phyloP scores from a whole-genome alignment of 441 rosid species.

The Rhodomyrtus psidioides region DNA sequence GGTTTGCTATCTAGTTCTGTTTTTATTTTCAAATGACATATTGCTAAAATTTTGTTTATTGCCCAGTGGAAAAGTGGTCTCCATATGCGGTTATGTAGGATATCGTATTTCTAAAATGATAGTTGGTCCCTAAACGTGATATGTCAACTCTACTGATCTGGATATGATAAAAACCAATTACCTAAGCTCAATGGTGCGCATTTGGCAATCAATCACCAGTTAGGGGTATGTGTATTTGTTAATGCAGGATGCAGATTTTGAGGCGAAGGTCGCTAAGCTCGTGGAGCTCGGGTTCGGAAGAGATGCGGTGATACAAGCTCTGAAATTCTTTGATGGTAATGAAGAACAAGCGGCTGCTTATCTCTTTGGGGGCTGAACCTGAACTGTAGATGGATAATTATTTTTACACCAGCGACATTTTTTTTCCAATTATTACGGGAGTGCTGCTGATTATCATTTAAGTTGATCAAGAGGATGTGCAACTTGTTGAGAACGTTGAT shows the following conservation, averaged over 20 bases:
- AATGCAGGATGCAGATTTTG: conserved; percentile 68
- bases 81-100: neutral
- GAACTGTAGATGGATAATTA: neutral
- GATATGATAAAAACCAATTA: neutral
- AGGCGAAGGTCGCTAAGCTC: conserved; percentile 81
- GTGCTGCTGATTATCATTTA: neutral
- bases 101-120: neutral
- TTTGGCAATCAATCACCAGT: neutral
- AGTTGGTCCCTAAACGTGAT: neutral
- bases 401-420: neutral
- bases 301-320: conserved; percentile 76
- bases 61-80: neutral
- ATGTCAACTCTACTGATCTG: neutral
- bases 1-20: neutral
- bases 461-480: neutral
- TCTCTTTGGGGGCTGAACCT: conserved; percentile 71
- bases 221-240: neutral
- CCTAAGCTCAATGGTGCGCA: neutral
- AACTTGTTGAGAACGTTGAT: neutral
- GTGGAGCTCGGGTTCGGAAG: conserved; percentile 79
- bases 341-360: conserved; percentile 99
- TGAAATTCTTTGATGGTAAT: conserved; percentile 61
- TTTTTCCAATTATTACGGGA: conserved; percentile 4
- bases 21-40: neutral
- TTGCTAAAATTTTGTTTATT: neutral